A percentile compares a stretch with the other conserved stretches of the same genome.
Evolutionary conservation across 1,139 yeast genomes (phyloP).

Genomic region (Trichomonascaceae sp.): DNA sequence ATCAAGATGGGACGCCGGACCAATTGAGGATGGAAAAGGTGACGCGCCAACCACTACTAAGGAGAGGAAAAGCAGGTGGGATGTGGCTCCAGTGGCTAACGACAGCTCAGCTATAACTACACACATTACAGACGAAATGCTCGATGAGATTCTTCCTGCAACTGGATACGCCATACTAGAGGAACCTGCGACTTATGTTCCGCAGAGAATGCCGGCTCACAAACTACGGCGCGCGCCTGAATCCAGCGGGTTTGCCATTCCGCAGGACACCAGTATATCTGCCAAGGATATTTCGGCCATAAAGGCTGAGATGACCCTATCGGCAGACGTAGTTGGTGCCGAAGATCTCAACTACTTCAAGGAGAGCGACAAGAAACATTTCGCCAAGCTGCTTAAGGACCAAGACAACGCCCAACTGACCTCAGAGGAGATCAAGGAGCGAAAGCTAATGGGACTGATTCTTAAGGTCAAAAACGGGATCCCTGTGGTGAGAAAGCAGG

Average conservation of each 20-base stretch:
- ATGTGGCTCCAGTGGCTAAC: slow-evolving; percentile 12
- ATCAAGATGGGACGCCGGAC: slow-evolving; percentile 22
- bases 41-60: slow-evolving; percentile 10
- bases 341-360: slow-evolving; percentile 54
- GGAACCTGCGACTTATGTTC: slow-evolving; percentile 38
- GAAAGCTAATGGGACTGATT: slow-evolving; percentile 49
- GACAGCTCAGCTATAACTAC: slow-evolving; percentile 19
- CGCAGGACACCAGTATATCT: slow-evolving; percentile 19
- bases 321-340: slow-evolving; percentile 52
- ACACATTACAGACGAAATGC: slow-evolving; percentile 35
- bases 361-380: slow-evolving; percentile 59
- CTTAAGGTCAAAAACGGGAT: slow-evolving; percentile 69
- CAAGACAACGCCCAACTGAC: slow-evolving; percentile 28
- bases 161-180: slow-evolving; percentile 36
- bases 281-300: slow-evolving; percentile 1
- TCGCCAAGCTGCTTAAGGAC: slow-evolving; percentile 41
- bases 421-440: slow-evolving; percentile 43
- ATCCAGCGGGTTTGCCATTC: slow-evolving; percentile 19
- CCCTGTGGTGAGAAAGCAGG: slow-evolving; percentile 51
- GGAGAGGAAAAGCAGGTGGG: slow-evolving; percentile 15
- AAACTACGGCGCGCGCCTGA: slow-evolving; percentile 9
- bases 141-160: slow-evolving; percentile 41
- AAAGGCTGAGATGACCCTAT: slow-evolving; percentile 22
- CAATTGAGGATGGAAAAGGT: slow-evolving; percentile 8
- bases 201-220: slow-evolving; percentile 18